These are phyloP conservation scores for Creolimax fragrantissima DNA, from an alignment of 78 protist genomes.

Conservation along the genomic window DNA sequence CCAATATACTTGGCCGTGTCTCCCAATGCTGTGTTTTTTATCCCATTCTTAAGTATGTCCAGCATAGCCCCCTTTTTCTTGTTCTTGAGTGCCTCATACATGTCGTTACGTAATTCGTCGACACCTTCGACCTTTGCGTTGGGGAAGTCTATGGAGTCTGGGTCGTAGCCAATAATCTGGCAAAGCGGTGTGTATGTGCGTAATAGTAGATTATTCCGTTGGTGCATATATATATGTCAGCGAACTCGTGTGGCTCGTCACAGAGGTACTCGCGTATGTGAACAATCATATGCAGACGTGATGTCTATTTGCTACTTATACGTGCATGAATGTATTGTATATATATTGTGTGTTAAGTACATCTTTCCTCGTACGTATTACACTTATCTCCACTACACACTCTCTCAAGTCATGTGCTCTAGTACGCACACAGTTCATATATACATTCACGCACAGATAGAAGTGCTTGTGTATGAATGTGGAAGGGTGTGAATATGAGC, in stretches of 20 bases:
- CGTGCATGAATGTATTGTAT: too few relatives aligned
- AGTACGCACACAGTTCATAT: too few relatives aligned
- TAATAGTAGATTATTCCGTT: background rate
- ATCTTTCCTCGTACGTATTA: too few relatives aligned
- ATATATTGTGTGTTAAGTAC: too few relatives aligned
- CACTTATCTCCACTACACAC: too few relatives aligned
- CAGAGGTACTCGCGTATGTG: too few relatives aligned
- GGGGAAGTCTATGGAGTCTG: background rate
- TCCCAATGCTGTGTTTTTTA: background rate
- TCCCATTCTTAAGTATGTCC: background rate
- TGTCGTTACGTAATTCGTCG: background rate
- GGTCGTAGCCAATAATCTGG: background rate
- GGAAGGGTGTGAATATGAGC: background rate
- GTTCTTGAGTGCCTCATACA: background rate
- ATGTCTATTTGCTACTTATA: too few relatives aligned
- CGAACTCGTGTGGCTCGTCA: too few relatives aligned
- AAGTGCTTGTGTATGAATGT: background rate
- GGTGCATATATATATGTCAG: background rate
- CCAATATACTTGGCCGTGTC: background rate
- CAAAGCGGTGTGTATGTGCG: background rate
- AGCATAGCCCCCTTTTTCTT: background rate
- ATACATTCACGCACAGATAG: too few relatives aligned
- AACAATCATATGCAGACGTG: too few relatives aligned
- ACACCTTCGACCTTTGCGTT: constrained; percentile 1
- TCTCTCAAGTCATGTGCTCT: too few relatives aligned